These are phyloP conservation scores for Coniferiporia weirii DNA, from an alignment of 1,284 basidiomycete species.

Conservation along the genomic window DNA sequence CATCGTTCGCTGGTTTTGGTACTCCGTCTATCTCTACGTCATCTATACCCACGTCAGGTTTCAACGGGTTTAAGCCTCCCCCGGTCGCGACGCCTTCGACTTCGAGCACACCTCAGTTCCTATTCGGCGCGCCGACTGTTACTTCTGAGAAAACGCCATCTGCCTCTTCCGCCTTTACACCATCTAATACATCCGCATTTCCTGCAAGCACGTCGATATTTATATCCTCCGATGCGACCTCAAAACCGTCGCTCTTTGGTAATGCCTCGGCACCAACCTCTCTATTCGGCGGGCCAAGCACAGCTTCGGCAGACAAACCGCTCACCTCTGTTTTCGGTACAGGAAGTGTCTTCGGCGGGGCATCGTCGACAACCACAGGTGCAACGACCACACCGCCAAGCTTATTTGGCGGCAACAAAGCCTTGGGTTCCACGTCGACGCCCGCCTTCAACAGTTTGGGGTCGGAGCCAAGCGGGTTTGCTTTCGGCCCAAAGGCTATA, in stretches of 20 bases:
- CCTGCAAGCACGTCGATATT: slow-evolving; percentile 7
- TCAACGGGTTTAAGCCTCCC: slow-evolving; percentile 15
- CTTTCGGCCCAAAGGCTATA: slow-evolving; percentile 2
- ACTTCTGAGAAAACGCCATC: slow-evolving; percentile 3
- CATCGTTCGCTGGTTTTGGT: slow-evolving; percentile 8
- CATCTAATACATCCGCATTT: neutral
- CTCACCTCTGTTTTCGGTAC: slow-evolving; percentile 5
- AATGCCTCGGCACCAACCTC: slow-evolving; percentile 2
- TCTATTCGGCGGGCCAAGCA: slow-evolving; percentile 22
- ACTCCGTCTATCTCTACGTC: neutral
- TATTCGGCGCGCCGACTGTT: slow-evolving; percentile 19
- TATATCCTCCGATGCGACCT: neutral
- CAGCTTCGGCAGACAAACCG: neutral
- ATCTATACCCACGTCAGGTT: neutral
- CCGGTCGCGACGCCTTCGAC: slow-evolving; percentile 17
- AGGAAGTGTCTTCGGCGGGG: slow-evolving; percentile 6
- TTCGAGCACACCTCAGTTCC: slow-evolving; percentile 20
- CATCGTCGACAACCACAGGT: neutral
- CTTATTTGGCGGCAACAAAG: neutral
- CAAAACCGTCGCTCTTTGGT: slow-evolving; percentile 15
- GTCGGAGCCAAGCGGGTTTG: neutral
- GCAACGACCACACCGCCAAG: slow-evolving; percentile 1
- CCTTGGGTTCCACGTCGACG: neutral
- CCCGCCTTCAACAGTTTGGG: neutral
- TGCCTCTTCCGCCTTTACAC: slow-evolving; percentile 10